Evolutionary conservation across 306 rosid genomes (phyloP).

Genomic region (Cucumis sativus): Cucumber_9930_V3 NC_026657.2:26719501-26720000

Average conservation of each 20-base stretch:
- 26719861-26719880: too few relatives aligned
- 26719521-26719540: not conserved
- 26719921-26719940: too few relatives aligned
- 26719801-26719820: too few relatives aligned
- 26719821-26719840: not conserved
- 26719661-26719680: not conserved
- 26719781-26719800: not conserved
- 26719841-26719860: too few relatives aligned
- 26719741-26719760: not conserved
- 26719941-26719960: too few relatives aligned
- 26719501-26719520: not conserved
- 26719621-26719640: constrained; percentile 4
- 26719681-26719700: not conserved
- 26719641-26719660: constrained; percentile 2
- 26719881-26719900: too few relatives aligned
- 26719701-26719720: not conserved
- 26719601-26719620: constrained; percentile 4
- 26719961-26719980: too few relatives aligned
- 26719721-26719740: not conserved
- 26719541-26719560: not conserved
- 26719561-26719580: not conserved
- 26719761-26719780: not conserved
- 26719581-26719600: not conserved
- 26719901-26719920: too few relatives aligned
- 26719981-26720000: too few relatives aligned